Percentiles rank a stretch among this genome's conserved stretches.
These are phyloP conservation scores for Lachancea quebecensis DNA, from an alignment of 805 yeast genomes.

Conservation along the genomic window DNA sequence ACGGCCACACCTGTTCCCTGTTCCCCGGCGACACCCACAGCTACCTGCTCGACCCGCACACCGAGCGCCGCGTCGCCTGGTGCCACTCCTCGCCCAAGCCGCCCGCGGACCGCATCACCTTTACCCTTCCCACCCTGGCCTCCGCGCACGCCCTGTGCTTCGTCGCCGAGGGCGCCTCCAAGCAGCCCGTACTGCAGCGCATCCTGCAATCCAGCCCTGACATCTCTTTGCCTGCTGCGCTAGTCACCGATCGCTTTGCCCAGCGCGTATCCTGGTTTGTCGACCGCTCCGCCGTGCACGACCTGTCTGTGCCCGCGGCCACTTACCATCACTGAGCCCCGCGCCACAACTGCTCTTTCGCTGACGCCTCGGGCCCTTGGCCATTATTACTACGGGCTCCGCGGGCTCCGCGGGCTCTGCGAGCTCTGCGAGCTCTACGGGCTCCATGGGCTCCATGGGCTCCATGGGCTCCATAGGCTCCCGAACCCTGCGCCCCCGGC, in stretches of 20 bases:
- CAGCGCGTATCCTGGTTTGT: slow-evolving; percentile 76
- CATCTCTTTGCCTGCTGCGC: slow-evolving; percentile 57
- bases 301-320: background rate
- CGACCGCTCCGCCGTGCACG: slow-evolving; percentile 58
- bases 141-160: slow-evolving; percentile 50
- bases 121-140: slow-evolving; percentile 71
- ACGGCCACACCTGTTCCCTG: slow-evolving; percentile 90
- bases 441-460: too few species aligned
- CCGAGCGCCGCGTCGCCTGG: slow-evolving; percentile 46
- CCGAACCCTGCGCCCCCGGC: too few species aligned
- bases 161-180: slow-evolving; percentile 85
- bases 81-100: slow-evolving; percentile 87
- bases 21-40: slow-evolving; percentile 67
- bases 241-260: slow-evolving; percentile 54
- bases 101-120: slow-evolving; percentile 85
- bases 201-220: slow-evolving; percentile 49
- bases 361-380: too few species aligned
- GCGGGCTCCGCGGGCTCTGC: too few species aligned
- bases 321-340: background rate
- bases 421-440: too few species aligned
- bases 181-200: slow-evolving; percentile 62
- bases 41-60: slow-evolving; percentile 45
- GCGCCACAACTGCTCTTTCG: background rate
- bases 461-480: too few species aligned
- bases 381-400: too few species aligned